A percentile compares a stretch with the other conserved stretches of the same genome.
Conservation (phyloP, 495 filamentous ascomycete species). For the Tuber indicum region DNA sequence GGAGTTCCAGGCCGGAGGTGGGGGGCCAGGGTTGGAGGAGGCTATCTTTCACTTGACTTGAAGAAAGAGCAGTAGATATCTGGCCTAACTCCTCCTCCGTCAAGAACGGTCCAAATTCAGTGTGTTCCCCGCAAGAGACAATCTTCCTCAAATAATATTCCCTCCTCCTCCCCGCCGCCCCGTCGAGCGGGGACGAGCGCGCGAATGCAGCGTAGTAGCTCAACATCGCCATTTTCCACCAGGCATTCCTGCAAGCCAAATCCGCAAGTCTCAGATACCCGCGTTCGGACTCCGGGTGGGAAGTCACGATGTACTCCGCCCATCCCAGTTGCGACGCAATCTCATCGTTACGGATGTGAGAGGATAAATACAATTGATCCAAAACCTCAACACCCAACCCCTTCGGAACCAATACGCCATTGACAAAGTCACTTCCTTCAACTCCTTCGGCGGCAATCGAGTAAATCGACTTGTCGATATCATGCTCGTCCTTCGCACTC, state of each 20-base stretch:
- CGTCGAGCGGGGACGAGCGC: not conserved
- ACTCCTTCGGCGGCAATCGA: not conserved
- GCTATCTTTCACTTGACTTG: not conserved
- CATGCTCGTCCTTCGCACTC: not conserved
- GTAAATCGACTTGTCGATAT: conserved; percentile 13
- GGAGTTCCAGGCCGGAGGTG: not conserved
- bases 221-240: conserved; percentile 16
- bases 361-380: conserved; percentile 15
- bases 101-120: conserved; percentile 13
- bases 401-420: not conserved
- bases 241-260: not conserved
- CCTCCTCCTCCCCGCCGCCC: conserved; percentile 6
- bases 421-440: not conserved
- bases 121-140: conserved; percentile 9
- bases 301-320: not conserved
- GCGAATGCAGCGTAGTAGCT: conserved; percentile 8
- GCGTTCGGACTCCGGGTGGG: conserved; percentile 13
- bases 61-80: not conserved
- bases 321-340: not conserved
- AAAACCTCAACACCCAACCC: conserved; percentile 6
- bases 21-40: conserved; percentile 3
- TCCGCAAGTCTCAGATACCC: conserved; percentile 20
- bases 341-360: conserved; percentile 2
- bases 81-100: not conserved
- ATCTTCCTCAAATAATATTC: conserved; percentile 12